A percentile compares a stretch with the other conserved stretches of the same genome.
Conservation (phyloP, 2,329 filamentous ascomycete species). For the Aaosphaeria arxii region DNA sequence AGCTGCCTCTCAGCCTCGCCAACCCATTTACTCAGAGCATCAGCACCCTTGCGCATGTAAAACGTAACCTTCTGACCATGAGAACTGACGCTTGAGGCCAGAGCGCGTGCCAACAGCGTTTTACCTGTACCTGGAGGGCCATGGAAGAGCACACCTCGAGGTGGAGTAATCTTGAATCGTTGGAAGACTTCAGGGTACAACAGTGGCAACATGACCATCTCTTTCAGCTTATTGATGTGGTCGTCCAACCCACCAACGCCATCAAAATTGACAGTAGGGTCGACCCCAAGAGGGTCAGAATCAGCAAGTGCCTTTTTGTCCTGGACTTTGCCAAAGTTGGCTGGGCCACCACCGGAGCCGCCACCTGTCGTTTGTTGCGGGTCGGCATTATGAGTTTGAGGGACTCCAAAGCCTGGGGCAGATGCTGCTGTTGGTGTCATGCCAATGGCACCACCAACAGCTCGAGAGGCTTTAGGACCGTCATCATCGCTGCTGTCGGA, state of each 20-base stretch:
- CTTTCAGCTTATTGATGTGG: conserved; percentile 95
- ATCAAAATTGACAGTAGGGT: conserved; percentile 88
- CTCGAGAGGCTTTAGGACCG: conserved; percentile 59
- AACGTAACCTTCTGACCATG: conserved; percentile 95
- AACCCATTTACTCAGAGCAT: conserved; percentile 98
- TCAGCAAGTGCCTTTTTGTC: conserved; percentile 89
- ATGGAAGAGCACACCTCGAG: conserved; percentile 92
- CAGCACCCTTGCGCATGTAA: conserved; percentile 98
- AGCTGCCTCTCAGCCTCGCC: conserved; percentile 96
- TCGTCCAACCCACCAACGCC: conserved; percentile 89
- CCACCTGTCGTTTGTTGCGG: conserved; percentile 47
- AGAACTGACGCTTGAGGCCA: conserved; percentile 85
- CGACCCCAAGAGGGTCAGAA: conserved; percentile 89
- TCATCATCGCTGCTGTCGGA: conserved; percentile 98
- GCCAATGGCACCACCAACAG: conserved; percentile 59
- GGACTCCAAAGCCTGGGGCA: conserved; percentile 51
- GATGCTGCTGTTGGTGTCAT: conserved; percentile 58
- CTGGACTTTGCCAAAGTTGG: conserved; percentile 90
- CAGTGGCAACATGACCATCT: conserved; percentile 94
- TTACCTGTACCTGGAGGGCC: conserved; percentile 97
- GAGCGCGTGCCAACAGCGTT: conserved; percentile 87
- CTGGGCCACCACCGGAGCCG: conserved; percentile 57
- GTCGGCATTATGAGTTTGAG: conserved; percentile 58
- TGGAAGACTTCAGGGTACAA: conserved; percentile 94
- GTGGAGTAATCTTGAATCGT: conserved; percentile 88